Evolutionary conservation across 805 yeast species (phyloP), one percentile per base, ranked within the genome.

Genomic region (Candida michaelii): DNA sequence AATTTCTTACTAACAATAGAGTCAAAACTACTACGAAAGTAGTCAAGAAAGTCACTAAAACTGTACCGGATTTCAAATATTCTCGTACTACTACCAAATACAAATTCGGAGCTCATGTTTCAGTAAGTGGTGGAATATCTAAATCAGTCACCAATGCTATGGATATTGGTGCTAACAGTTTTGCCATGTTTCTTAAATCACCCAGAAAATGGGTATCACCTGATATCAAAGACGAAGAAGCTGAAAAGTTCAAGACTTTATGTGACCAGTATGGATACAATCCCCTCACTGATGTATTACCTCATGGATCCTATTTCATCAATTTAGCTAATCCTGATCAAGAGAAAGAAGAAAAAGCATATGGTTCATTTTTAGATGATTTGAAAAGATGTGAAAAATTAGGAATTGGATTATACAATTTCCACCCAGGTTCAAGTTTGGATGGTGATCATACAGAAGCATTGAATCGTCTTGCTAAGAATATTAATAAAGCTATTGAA

Each of bases 281-380:
- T 58, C 83, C 96, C 3, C 58, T 76, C 42, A 84, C 83, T 2
- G 96, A 90, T 55, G 75, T 89, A 38, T 71, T 93, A 37, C 98
- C 99, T 0, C 99, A 93, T 62, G 98, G 97, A 1, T 89, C 95
- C 17, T 93, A 90, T 60, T 82, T 93, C 54, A 90, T 93, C 58
- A 93, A 93, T 59, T 65, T 93, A 47, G 97, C 95, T 17, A 89
- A 89, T 52, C 97, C 97, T 0, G 97, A 89, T 51, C 61, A 62
- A 2, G 93, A 79, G 47, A 91, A 89, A 59, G 86, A 82, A 44
- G 73, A 71, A 24, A 87, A 86, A 56, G 85, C 96, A 9, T 80
- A 77, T 55, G 82, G 72, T 1, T 83, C 90, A 4, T 84, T 93
- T 48, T 42, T 91, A 4, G 99, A 93, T 58, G 99, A 93, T 54